Evolutionary conservation across 129 eudicot genomes (phyloP).

Genomic region (Helichrysum umbraculigerum): DNA sequence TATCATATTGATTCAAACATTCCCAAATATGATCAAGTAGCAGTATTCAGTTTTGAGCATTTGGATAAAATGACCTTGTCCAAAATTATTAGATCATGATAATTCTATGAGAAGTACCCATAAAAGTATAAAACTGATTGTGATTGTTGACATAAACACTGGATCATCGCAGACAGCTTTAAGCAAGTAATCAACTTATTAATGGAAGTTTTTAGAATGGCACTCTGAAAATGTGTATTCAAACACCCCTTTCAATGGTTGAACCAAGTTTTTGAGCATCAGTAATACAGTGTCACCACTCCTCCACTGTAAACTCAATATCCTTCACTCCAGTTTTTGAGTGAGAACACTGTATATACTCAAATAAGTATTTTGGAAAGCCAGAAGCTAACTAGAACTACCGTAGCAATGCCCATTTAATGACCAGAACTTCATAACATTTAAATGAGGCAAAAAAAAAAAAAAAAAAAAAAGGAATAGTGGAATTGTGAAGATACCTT

Average conservation of each 20-base stretch:
- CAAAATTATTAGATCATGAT: slow-evolving; percentile 3
- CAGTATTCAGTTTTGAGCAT: not conserved
- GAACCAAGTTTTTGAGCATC: not conserved
- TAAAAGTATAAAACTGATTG: not conserved
- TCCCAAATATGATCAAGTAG: not conserved
- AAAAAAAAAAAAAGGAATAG: not conserved
- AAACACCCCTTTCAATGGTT: not conserved
- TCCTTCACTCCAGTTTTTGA: no score
- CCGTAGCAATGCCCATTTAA: slow-evolving; percentile 11
- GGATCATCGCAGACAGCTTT: not conserved
- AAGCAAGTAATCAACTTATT: not conserved
- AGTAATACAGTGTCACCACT: no score
- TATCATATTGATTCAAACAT: not conserved
- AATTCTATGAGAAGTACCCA: not conserved
- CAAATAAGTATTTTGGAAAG: not conserved
- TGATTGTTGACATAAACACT: not conserved
- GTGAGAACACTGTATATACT: not conserved
- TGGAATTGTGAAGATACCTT: slow-evolving; percentile 54
- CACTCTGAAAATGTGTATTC: not conserved
- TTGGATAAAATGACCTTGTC: not conserved
- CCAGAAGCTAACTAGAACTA: not conserved
- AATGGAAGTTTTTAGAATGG: no score
- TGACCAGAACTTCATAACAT: slow-evolving; percentile 12
- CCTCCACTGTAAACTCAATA: no score
- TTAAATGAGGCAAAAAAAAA: not conserved